phyloP scores from a whole-genome alignment of 208 protist species.

The Phytomonas sp. region DNA sequence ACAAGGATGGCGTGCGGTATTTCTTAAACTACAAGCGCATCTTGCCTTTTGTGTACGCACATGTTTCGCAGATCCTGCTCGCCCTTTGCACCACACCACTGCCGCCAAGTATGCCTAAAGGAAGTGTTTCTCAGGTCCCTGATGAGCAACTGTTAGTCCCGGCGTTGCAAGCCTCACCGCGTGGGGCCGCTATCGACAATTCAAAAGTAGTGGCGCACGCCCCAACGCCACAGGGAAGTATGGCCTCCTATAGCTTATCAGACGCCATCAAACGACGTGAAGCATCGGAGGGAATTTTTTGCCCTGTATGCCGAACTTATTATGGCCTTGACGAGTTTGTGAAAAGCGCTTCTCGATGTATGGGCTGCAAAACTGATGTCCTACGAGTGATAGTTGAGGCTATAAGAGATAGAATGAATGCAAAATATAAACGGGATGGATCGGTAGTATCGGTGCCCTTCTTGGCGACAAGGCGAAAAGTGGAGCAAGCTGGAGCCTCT shows the following conservation, averaged over 20 bases:
- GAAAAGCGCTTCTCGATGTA: constrained; percentile 37
- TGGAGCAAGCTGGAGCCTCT: neutral
- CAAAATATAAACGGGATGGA: neutral
- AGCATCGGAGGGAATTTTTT: constrained; percentile 45
- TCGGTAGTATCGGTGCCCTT: neutral
- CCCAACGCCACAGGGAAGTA: neutral
- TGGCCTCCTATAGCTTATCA: constrained; percentile 22
- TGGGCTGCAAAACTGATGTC: constrained; percentile 47
- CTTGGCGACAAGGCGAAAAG: neutral
- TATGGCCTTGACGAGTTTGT: constrained; percentile 51
- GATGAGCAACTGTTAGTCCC: neutral
- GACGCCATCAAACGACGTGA: constrained; percentile 21
- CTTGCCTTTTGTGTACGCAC: constrained; percentile 64
- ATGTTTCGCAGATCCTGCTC: constrained; percentile 63
- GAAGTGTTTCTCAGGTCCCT: neutral
- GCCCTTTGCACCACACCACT: constrained; percentile 33
- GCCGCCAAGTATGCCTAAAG: constrained; percentile 8
- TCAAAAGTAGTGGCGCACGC: neutral
- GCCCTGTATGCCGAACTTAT: constrained; percentile 54
- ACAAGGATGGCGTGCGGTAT: constrained; percentile 22
- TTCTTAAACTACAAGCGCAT: constrained; percentile 76
- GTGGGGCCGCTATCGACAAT: neutral
- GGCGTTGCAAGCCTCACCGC: neutral
- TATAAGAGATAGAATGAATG: constrained; percentile 19
- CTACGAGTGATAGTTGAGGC: constrained; percentile 21